Evolutionary conservation across 2,329 filamentous ascomycete species (phyloP), one percentile per base, ranked within the genome.

Genomic region (Plenodomus lindquistii): DNA sequence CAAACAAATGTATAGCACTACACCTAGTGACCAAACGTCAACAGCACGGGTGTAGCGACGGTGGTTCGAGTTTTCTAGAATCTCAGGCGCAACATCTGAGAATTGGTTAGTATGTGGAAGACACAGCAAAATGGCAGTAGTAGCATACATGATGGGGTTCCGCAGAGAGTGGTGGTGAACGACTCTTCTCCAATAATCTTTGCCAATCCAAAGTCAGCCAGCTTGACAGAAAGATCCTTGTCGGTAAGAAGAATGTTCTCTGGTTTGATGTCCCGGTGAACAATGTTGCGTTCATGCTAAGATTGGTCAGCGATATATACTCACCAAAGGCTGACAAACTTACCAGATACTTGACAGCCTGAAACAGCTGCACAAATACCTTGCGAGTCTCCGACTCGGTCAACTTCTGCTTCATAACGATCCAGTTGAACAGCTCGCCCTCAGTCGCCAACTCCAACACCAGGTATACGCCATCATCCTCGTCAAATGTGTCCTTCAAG

Each of bases 111-210:
- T n/a, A n/a, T n/a, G n/a, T 40, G 18, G 31, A 4, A 4, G 10
- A 24, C n/a, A 16, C 21, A 35, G 8, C 7, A 15, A 8, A 34
- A 3, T 1, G 19, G 18, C 36, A 20, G 8, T 31, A 10, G n/a
- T 15, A 3, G 24, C 59, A 39, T 76, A 83, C 81, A 96, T 72
- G 89, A 94, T 5, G 93, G 94, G n/a, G 94, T 99, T 55, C 94
- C 94, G 70, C 94, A 87, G 55, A 99, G 77, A 0, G 94, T 97
- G 0, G 92, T 97, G 1, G 94, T 97, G 69, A 99, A 99, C 0
- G 93, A 97, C 69, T 97, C 91, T 71, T 99, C 94, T 54, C 95
- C 95, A 58, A 99, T 96, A 58, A 99, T 97, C 75, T 99, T 99
- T 36, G 94, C 93, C 31, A 99, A 81, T 38, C 94, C 94, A 73